phyloP scores from a whole-genome alignment of 2,329 filamentous ascomycete species.

The Fusarium austroafricanum region DNA sequence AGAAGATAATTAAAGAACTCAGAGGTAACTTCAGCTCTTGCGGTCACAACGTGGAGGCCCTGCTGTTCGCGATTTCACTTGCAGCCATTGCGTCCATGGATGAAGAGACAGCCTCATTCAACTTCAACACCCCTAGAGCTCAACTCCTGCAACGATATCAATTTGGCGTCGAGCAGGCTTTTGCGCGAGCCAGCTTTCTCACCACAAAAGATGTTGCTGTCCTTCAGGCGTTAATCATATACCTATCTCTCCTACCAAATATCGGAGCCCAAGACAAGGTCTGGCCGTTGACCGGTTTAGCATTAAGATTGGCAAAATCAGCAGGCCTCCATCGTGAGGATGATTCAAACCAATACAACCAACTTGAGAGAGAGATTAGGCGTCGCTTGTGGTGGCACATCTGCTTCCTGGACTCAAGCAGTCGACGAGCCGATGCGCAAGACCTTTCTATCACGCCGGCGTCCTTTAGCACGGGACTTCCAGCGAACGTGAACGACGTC shows the following conservation, averaged over 20 bases:
- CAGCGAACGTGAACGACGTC: conserved; percentile 56
- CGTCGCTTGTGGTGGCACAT: conserved; percentile 48
- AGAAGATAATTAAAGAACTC: conserved; percentile 26
- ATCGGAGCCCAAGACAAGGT: conserved; percentile 38
- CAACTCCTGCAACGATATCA: conserved; percentile 37
- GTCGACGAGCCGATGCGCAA: conserved; percentile 13
- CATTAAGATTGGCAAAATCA: conserved; percentile 43
- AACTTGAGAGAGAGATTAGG: conserved; percentile 35
- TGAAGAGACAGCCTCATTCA: conserved; percentile 30
- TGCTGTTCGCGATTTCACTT: conserved; percentile 46
- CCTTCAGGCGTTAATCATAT: conserved; percentile 46
- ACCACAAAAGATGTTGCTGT: conserved; percentile 38
- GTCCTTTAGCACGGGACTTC: conserved; percentile 56
- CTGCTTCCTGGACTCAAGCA: conserved; percentile 45
- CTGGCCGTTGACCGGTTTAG: conserved; percentile 41
- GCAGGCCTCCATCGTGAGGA: conserved; percentile 33
- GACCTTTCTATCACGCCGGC: conserved; percentile 37
- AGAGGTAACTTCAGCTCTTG: conserved; percentile 40
- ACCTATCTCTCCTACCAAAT: conserved; percentile 38
- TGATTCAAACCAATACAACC: background rate
- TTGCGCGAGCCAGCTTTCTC: conserved; percentile 42
- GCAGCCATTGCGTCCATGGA: conserved; percentile 45
- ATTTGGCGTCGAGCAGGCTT: conserved; percentile 41
- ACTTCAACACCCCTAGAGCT: conserved; percentile 32
- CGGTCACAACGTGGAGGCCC: conserved; percentile 30